Evolutionary conservation across 2,329 filamentous ascomycete species (phyloP).

Genomic region (Tolypocladium inflatum): DNA sequence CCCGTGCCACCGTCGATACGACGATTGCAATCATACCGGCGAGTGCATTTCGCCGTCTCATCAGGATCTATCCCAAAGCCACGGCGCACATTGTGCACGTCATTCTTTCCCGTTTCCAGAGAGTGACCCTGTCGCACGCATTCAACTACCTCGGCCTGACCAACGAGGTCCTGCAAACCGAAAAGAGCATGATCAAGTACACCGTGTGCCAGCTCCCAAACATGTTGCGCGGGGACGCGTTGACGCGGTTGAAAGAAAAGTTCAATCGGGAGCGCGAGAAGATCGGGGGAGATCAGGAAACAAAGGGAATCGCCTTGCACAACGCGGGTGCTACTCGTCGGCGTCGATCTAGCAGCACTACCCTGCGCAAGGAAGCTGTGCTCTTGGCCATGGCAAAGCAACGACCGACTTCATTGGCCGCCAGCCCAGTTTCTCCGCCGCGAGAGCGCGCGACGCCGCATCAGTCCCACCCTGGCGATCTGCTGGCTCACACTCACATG

Average conservation of each 20-base stretch:
- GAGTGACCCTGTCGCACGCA: constrained; percentile 88
- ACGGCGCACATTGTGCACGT: constrained; percentile 97
- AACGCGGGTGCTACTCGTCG: constrained; percentile 60
- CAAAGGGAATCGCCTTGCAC: constrained; percentile 89
- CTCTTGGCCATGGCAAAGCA: constrained; percentile 54
- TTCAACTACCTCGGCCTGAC: constrained; percentile 91
- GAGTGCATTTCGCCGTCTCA: constrained; percentile 86
- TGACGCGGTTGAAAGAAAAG: constrained; percentile 85
- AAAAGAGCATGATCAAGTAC: constrained; percentile 88
- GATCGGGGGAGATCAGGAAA: constrained; percentile 65
- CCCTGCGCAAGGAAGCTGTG: constrained; percentile 69
- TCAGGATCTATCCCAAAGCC: constrained; percentile 88
- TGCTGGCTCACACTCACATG: constrained; percentile 68
- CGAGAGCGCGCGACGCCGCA: constrained; percentile 32
- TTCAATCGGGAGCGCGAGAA: constrained; percentile 79
- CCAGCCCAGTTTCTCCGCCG: constrained; percentile 28
- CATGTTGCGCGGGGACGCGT: constrained; percentile 71
- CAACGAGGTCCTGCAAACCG: constrained; percentile 83
- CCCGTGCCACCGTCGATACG: constrained; percentile 90
- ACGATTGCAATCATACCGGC: constrained; percentile 98
- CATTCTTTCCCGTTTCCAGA: constrained; percentile 85
- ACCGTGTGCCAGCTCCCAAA: constrained; percentile 89
- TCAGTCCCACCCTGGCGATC: constrained; percentile 63
- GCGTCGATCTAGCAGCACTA: constrained; percentile 63
- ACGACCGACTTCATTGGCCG: constrained; percentile 32